A percentile compares a stretch with the other conserved stretches of the same genome.
Conservation (phyloP, 306 rosid genomes). For the Calophaca sinica region DNA sequence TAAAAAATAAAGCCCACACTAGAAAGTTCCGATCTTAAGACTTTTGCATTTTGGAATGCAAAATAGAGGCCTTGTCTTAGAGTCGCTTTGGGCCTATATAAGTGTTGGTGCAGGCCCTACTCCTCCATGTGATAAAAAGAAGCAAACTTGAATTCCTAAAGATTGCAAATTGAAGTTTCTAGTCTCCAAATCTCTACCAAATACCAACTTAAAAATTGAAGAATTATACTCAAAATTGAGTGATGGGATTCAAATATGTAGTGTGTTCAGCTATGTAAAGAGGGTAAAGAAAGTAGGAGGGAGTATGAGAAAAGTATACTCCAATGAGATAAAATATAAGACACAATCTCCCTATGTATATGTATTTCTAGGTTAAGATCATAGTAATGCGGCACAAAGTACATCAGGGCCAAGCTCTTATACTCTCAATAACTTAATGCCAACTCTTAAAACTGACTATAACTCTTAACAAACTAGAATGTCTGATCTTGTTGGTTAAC, state of each 20-base stretch:
- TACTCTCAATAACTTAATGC: neutral
- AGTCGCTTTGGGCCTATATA: too few relatives aligned
- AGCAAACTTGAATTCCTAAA: constrained; percentile 32
- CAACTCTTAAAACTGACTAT: neutral
- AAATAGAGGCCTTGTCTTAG: too few relatives aligned
- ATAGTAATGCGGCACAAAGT: neutral
- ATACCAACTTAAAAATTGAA: constrained; percentile 7
- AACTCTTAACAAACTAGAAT: constrained; percentile 5
- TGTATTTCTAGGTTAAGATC: neutral
- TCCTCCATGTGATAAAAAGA: constrained; percentile 27
- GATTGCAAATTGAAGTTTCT: neutral
- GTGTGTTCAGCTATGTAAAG: neutral
- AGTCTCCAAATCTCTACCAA: neutral
- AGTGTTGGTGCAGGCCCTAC: too few relatives aligned
- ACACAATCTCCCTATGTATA: neutral
- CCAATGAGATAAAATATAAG: neutral
- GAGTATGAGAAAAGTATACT: neutral
- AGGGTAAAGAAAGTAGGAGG: neutral
- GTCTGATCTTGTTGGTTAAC: neutral
- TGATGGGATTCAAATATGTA: neutral
- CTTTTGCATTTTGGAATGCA: too few relatives aligned
- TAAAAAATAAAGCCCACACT: too few relatives aligned
- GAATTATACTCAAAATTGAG: constrained; percentile 1
- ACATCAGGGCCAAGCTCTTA: constrained; percentile 19
- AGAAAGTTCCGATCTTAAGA: too few relatives aligned